These are phyloP conservation scores for Blastobotrys terrestris DNA, from an alignment of 805 yeast species.

Conservation along the genomic window DNA sequence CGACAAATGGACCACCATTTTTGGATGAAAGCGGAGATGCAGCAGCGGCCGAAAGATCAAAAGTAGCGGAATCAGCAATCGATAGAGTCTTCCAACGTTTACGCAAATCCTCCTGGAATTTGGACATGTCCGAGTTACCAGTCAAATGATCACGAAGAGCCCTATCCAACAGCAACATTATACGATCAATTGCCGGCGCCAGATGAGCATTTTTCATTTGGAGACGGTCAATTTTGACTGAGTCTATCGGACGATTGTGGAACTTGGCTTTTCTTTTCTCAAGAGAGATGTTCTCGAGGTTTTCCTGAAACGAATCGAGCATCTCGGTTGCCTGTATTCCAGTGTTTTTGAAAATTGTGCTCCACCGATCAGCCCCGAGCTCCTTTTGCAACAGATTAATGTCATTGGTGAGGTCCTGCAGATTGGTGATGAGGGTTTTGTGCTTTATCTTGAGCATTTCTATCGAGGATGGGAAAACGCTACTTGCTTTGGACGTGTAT, in stretches of 20 bases:
- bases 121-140: conserved; percentile 10
- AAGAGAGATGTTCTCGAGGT: conserved; percentile 6
- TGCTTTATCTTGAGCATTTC: conserved; percentile 12
- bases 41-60: background rate
- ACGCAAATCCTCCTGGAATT: conserved; percentile 12
- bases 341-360: conserved; percentile 14
- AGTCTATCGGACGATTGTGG: background rate
- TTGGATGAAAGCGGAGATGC: background rate
- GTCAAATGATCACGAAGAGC: conserved; percentile 16
- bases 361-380: conserved; percentile 20
- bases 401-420: conserved; percentile 9
- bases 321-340: conserved; percentile 15
- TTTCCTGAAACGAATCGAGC: conserved; percentile 13
- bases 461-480: conserved; percentile 19
- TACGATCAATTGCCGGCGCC: conserved; percentile 11
- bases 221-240: conserved; percentile 11
- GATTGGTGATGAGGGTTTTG: conserved; percentile 14
- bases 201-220: conserved; percentile 13
- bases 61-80: background rate
- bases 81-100: conserved; percentile 11
- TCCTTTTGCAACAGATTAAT: conserved; percentile 15
- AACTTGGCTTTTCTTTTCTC: conserved; percentile 5
- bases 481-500: conserved; percentile 15
- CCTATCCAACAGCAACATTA: conserved; percentile 16
- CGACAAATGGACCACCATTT: background rate